Percentiles rank a stretch among this genome's conserved stretches.
Evolutionary conservation across 805 yeast species (phyloP).

Genomic region (Scheffersomyces ergatensis): DNA sequence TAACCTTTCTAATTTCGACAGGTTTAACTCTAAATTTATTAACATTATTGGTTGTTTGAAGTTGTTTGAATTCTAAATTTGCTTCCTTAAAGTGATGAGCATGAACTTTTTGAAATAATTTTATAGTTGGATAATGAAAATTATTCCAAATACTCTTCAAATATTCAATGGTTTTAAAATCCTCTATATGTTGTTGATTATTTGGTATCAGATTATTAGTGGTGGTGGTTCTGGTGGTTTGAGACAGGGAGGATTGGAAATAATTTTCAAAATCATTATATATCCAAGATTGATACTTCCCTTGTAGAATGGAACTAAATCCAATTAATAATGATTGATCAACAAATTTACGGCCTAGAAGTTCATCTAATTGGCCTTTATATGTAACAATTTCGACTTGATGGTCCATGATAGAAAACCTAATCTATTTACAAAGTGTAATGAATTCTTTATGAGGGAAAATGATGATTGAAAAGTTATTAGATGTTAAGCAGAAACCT

Average conservation of each 20-base stretch:
- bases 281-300: slow-evolving; percentile 45
- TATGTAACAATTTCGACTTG: slow-evolving; percentile 12
- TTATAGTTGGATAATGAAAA: slow-evolving; percentile 63
- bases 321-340: slow-evolving; percentile 50
- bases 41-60: slow-evolving; percentile 8
- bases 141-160: slow-evolving; percentile 56
- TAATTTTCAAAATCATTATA: slow-evolving; percentile 32
- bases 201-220: slow-evolving; percentile 1
- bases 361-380: slow-evolving; percentile 17
- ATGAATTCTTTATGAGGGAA: too few species aligned
- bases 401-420: too few species aligned
- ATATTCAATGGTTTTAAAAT: slow-evolving; percentile 35
- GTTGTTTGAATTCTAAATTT: slow-evolving; percentile 14
- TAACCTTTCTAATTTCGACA: slow-evolving; percentile 58
- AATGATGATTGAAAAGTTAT: too few species aligned
- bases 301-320: slow-evolving; percentile 45
- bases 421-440: too few species aligned
- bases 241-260: slow-evolving; percentile 4
- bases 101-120: slow-evolving; percentile 48
- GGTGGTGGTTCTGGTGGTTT: too few species aligned
- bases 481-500: too few species aligned
- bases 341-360: slow-evolving; percentile 16
- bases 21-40: slow-evolving; percentile 26
- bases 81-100: slow-evolving; percentile 18
- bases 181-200: background rate